Base-by-base conservation (phyloP, 2,329 filamentous ascomycete genomes). In the Acephala macrosclerotiorum region DNA sequence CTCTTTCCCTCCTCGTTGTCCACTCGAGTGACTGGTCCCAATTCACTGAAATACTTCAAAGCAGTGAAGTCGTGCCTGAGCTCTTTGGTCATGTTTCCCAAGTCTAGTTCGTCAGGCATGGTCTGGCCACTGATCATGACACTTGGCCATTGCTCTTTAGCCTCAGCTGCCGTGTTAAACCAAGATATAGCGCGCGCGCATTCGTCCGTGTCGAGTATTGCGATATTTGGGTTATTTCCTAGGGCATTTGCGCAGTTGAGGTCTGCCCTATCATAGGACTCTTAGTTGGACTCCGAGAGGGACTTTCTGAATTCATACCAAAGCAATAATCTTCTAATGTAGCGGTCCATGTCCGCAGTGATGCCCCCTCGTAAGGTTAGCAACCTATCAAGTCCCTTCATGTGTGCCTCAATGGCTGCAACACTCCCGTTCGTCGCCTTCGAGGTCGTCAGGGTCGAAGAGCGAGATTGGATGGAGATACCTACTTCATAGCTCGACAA, bases 401-500 rank as follows among this genome's bases (percentile, higher is more conserved):
- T 47, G 49, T 70, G 68, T 1, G 63, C 60, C 36, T 57, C 45
- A 33, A 66, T 60, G 7, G 40, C 61, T 20, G 38, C 16, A 9
- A 61, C 26, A 36, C n/a, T 59, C 26, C 68, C 68, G 29, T 70
- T 68, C 7, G 61, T 66, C 45, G 66, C 66, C 68, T 69, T 11
- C 26, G 25, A 38, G 14, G 18, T 14, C n/a, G 33, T 53, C 29
- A 58, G 20, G 16, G 38, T n/a, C 12, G 20, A 29, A 36, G 14
- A 29, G 7, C 7, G 16, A 26, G 11, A 11, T 22, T 18, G 29
- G 36, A 5, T n/a, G 33, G 20, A 29, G 9, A 12, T 29, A 40
- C 66, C 55, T 66, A 67, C 67, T 58, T 67, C 67, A 49, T 69
- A 68, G 36, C 67, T 69, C 40, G 64, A 63, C n/a, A 71, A 53